phyloP scores from a whole-genome alignment of 106 monocot genomes.

The Xerophyta viscosa region DNA sequence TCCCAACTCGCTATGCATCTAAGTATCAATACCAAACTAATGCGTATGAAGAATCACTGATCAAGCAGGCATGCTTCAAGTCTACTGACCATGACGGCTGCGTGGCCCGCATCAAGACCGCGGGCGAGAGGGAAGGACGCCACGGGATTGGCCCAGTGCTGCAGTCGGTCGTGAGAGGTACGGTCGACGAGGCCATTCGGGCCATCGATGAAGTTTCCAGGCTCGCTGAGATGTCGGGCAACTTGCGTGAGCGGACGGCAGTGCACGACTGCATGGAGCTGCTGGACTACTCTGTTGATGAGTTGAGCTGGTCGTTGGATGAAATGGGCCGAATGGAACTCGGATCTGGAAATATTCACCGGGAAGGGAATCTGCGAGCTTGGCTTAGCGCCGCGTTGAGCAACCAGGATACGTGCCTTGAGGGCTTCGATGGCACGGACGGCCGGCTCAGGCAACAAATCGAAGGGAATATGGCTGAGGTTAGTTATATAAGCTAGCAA shows the following conservation, averaged over 20 bases:
- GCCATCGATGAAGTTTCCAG: conserved; percentile 31
- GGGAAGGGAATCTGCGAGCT: conserved; percentile 44
- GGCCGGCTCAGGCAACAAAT: conserved; percentile 45
- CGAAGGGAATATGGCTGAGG: conserved; percentile 22
- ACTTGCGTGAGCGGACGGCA: conserved; percentile 56
- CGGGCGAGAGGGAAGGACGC: conserved; percentile 12
- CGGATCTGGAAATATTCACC: conserved; percentile 8
- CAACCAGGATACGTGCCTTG: conserved; percentile 92
- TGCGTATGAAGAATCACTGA: conserved; percentile 38
- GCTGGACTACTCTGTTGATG: conserved; percentile 50
- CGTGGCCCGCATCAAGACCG: conserved; percentile 38
- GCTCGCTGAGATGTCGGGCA: conserved; percentile 17
- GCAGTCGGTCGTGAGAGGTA: conserved; percentile 44
- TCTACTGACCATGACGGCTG: conserved; percentile 34
- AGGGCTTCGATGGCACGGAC: conserved; percentile 78
- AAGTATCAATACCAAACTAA: neutral
- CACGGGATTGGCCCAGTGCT: conserved; percentile 33
- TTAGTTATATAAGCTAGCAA: no score
- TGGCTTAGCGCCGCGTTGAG: conserved; percentile 85
- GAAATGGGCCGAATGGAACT: conserved; percentile 34
- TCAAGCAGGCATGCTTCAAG: conserved; percentile 59
- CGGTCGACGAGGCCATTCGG: conserved; percentile 51
- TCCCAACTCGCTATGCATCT: conserved; percentile 4
- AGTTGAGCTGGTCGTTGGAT: conserved; percentile 44
- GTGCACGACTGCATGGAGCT: conserved; percentile 82